Evolutionary conservation across 305 asterid genomes (phyloP), one percentile per base, ranked within the genome.

Genomic region (Fraxinus sp.): DNA sequence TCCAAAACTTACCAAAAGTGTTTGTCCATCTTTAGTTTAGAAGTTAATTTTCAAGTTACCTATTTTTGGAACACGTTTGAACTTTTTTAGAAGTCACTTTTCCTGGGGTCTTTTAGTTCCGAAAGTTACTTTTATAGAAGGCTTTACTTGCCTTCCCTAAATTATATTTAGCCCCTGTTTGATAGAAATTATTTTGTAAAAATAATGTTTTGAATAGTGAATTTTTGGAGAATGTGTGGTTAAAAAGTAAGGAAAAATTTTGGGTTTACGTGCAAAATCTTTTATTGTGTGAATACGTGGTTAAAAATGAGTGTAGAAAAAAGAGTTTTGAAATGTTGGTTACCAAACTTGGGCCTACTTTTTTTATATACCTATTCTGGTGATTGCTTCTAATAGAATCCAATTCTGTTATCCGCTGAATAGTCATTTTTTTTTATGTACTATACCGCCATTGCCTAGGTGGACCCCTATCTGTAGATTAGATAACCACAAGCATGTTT

Each of bases 301-400:
- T 44, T 44, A 16, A 44, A 44, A 44, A 44, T 44, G 52, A 44
- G 3, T 41, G 13, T 39, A 39, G 46, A 41, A 41, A 41, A 41
- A 41, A 9, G 14, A 44, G 16, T 44, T 41, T 9, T 44, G 52
- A 44, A 44, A 44, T 44, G 16, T 44, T 44, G 16, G 52, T 44
- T 11, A 44, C 16, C 52, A 44, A 13, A 44, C 16, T 10, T 6
- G 66, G 10, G 13, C 20, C 0, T 59, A 3, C 30, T 7, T 20
- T 59, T 57, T 57, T 75, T 75, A 16, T 37, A n/a, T 35, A 16
- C 39, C 7, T 8, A 3, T 78, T 22, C 33, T 71, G 77, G 26
- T 84, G 26, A n/a, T 46, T 78, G 78, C 14, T 57, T 71, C 79
- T 55, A 2, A 79, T 79, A 14, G 70, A 74, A 39, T 49, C 49